A percentile compares a stretch with the other conserved stretches of the same genome.
Evolutionary conservation across 805 yeast species (phyloP).

Genomic region (Sugiyamaella floridensis): DNA sequence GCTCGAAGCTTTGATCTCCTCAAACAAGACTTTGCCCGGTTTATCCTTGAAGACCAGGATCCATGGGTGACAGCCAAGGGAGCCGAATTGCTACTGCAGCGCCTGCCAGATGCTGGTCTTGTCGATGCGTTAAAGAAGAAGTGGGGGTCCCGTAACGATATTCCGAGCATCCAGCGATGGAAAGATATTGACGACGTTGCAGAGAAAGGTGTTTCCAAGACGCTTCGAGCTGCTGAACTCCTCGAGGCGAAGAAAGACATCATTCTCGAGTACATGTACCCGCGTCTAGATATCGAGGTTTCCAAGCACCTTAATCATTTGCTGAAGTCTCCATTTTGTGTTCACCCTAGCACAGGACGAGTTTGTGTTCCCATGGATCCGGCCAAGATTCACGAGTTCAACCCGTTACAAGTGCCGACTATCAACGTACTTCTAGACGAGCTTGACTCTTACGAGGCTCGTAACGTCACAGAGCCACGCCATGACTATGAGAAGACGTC

Average conservation of each 20-base stretch:
- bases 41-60: slow-evolving; percentile 74
- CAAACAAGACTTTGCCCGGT: slow-evolving; percentile 53
- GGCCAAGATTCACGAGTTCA: slow-evolving; percentile 43
- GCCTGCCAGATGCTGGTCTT: slow-evolving; percentile 52
- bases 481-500: slow-evolving; percentile 57
- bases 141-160: slow-evolving; percentile 52
- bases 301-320: slow-evolving; percentile 85
- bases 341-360: slow-evolving; percentile 93
- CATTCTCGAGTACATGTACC: slow-evolving; percentile 74
- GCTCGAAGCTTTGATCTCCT: slow-evolving; percentile 66
- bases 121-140: slow-evolving; percentile 42
- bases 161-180: slow-evolving; percentile 68
- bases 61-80: slow-evolving; percentile 65
- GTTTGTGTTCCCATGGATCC: slow-evolving; percentile 75
- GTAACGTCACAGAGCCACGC: slow-evolving; percentile 18
- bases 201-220: slow-evolving; percentile 30
- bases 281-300: slow-evolving; percentile 89
- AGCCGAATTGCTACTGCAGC: slow-evolving; percentile 49
- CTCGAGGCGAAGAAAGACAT: slow-evolving; percentile 76
- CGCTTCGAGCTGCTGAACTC: slow-evolving; percentile 41
- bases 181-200: slow-evolving; percentile 50
- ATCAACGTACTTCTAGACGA: slow-evolving; percentile 57
- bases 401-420: slow-evolving; percentile 77
- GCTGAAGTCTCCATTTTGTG: slow-evolving; percentile 92
- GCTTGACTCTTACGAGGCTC: slow-evolving; percentile 37